Evolutionary conservation across 139 green algal genomes (phyloP).

Genomic region (Haematococcus sp.): DNA sequence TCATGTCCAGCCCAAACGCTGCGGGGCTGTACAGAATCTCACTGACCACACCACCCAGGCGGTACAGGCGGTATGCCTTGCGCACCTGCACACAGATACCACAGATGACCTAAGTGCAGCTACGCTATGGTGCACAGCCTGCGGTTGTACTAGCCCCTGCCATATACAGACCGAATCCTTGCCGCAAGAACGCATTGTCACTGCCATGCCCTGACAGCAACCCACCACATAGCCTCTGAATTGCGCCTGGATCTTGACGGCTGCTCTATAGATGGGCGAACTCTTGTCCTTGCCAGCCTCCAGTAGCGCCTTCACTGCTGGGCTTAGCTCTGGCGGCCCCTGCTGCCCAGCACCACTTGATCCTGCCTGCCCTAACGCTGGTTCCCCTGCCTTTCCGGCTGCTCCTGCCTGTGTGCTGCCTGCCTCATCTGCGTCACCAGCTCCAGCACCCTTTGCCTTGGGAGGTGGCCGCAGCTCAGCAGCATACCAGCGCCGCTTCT

Average conservation of each 20-base stretch:
- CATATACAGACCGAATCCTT: too few species aligned
- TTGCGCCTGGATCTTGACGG: slow-evolving; percentile 72
- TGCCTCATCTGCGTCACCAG: not conserved
- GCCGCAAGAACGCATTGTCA: too few species aligned
- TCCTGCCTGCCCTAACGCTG: not conserved
- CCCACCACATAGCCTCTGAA: slow-evolving; percentile 79
- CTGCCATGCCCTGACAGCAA: too few species aligned
- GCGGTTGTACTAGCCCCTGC: too few species aligned
- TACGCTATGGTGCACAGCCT: too few species aligned
- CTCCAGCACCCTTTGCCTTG: slow-evolving; percentile 8
- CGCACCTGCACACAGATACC: too few species aligned
- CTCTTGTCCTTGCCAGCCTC: slow-evolving; percentile 42
- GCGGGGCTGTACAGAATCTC: slow-evolving; percentile 93
- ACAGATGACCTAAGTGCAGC: too few species aligned
- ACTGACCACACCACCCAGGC: slow-evolving; percentile 70
- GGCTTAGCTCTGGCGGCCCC: slow-evolving; percentile 5
- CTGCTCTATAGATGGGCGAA: slow-evolving; percentile 57
- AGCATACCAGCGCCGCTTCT: slow-evolving; percentile 67
- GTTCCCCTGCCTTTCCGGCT: slow-evolving; percentile 3
- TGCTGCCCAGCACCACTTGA: not conserved
- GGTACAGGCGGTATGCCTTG: slow-evolving; percentile 84
- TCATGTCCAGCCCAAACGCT: slow-evolving; percentile 78
- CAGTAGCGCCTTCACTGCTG: slow-evolving; percentile 8
- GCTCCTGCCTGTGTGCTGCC: slow-evolving; percentile 8
- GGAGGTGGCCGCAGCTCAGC: slow-evolving; percentile 38